Evolutionary conservation across 2,329 filamentous ascomycete species (phyloP).

Genomic region (Dactylellina haptotyla): DNA sequence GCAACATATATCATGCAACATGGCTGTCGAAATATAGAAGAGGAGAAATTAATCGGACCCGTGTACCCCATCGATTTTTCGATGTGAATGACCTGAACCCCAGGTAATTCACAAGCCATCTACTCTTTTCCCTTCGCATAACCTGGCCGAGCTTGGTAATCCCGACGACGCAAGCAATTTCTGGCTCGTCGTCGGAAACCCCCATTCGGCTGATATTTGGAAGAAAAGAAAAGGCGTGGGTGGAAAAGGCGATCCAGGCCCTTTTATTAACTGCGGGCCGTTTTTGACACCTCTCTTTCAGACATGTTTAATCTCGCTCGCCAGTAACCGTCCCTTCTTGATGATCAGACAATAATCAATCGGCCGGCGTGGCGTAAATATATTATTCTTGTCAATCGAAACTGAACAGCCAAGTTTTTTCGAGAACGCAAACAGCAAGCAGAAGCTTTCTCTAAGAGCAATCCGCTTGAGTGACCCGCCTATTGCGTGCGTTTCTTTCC

Average conservation of each 20-base stretch:
- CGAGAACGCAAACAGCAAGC: too few relatives aligned
- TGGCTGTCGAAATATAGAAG: too few relatives aligned
- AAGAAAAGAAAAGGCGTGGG: slow-evolving; percentile 1
- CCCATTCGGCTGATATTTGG: slow-evolving; percentile 27
- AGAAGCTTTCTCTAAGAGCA: slow-evolving; percentile 20
- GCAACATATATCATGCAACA: too few relatives aligned
- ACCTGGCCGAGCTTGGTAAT: slow-evolving; percentile 20
- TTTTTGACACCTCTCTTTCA: slow-evolving; percentile 15
- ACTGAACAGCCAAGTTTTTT: background rate
- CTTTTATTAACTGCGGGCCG: slow-evolving; percentile 16
- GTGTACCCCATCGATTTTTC: background rate
- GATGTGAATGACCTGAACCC: background rate
- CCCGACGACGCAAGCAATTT: slow-evolving; percentile 8
- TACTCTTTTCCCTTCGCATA: slow-evolving; percentile 2
- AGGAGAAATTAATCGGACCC: too few relatives aligned
- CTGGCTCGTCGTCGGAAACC: slow-evolving; percentile 26
- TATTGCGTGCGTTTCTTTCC: slow-evolving; percentile 2
- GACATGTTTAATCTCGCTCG: slow-evolving; percentile 26
- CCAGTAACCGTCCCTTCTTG: too few relatives aligned
- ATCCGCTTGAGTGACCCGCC: slow-evolving; percentile 11
- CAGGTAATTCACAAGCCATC: slow-evolving; percentile 20
- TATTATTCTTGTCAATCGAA: too few relatives aligned
- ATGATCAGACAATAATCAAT: too few relatives aligned
- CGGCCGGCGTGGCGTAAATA: too few relatives aligned
- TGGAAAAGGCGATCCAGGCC: slow-evolving; percentile 5